A percentile compares a stretch with the other conserved stretches of the same genome.
These are phyloP conservation scores for Coniferiporia weirii DNA, from an alignment of 1,284 basidiomycete genomes.

Conservation along the genomic window DNA sequence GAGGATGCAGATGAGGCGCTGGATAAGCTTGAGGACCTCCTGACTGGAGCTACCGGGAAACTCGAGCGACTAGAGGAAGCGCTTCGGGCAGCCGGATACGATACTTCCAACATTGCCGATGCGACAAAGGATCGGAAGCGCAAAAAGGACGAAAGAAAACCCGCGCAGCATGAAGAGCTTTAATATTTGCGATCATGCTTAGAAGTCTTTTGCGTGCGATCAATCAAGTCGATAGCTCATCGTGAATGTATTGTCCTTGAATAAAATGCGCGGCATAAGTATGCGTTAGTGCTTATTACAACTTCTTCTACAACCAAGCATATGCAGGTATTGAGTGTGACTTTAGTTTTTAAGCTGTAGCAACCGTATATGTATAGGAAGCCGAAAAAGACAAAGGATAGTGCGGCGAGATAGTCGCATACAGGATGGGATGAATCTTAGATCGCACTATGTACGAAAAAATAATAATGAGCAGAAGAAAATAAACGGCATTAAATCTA, in stretches of 20 bases:
- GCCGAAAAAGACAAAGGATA: background rate
- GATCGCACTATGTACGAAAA: background rate
- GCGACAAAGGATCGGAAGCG: background rate
- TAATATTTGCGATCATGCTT: background rate
- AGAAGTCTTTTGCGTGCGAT: background rate
- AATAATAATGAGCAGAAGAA: constrained; percentile 3
- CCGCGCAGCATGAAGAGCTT: constrained; percentile 15
- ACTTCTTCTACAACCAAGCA: constrained; percentile 10
- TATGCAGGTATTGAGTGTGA: background rate
- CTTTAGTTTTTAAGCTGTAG: constrained; percentile 8
- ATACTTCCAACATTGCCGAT: constrained; percentile 25
- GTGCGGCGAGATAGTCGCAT: background rate
- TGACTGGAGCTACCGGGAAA: constrained; percentile 20
- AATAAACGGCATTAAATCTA: constrained; percentile 8
- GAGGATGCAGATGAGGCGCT: constrained; percentile 32
- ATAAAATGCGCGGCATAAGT: background rate
- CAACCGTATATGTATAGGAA: background rate
- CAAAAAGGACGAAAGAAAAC: constrained; percentile 12
- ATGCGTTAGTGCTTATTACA: constrained; percentile 11
- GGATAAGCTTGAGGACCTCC: constrained; percentile 29
- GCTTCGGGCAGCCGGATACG: constrained; percentile 40
- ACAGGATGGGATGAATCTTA: background rate
- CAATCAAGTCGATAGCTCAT: background rate
- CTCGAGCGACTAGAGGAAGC: constrained; percentile 31
- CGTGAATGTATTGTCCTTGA: constrained; percentile 1